Evolutionary conservation across 148 eudicot species (phyloP), one percentile per base, ranked within the genome.

Genomic region (Silene uniflora): DNA sequence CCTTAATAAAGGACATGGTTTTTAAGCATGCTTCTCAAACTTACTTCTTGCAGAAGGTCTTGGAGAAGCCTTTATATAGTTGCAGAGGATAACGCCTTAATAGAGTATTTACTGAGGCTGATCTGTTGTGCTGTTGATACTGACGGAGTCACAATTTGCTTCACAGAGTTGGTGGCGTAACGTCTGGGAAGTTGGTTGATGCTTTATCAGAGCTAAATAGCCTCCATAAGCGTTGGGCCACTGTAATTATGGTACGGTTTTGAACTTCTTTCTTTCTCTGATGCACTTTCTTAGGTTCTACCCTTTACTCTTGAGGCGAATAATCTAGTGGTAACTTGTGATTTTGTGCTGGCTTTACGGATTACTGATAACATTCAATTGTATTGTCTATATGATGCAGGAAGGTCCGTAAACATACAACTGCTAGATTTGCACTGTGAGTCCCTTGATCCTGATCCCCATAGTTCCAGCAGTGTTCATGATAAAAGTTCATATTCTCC

Each of bases 301-400:
- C 35, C 35, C 35, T 32, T 21, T 52, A 52, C 16, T 71, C 44
- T 52, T 71, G 19, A 42, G 44, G 61, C 3, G 12, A 44, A 29
- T 73, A 25, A 24, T 32, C 52, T 56, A 17, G 54, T 65, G n/a
- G 7, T 22, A 35, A 25, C 11, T 1, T 46, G 35, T 55, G 66
- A 49, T 55, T 8, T 19, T 66, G 59, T 65, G 59, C 44, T 42
- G 44, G 21, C 2, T 52, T 54, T 46, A 59, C 24, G 13, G 10
- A 52, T 55, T 86, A 83, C 63, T 66, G 32, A 6, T 44, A 19
- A 4, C 63, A 70, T 74, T 77, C 81, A 80, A 69, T 77, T 84
- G 85, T 89, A 95, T 97, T 92, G 99, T 80, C 75, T 90, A 54
- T 77, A 83, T 80, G 97, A 91, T 89, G 93, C 87, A 75, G 96